Evolutionary conservation across 495 filamentous ascomycete species (phyloP).

Genomic region (Aeminium ludgeri): DNA sequence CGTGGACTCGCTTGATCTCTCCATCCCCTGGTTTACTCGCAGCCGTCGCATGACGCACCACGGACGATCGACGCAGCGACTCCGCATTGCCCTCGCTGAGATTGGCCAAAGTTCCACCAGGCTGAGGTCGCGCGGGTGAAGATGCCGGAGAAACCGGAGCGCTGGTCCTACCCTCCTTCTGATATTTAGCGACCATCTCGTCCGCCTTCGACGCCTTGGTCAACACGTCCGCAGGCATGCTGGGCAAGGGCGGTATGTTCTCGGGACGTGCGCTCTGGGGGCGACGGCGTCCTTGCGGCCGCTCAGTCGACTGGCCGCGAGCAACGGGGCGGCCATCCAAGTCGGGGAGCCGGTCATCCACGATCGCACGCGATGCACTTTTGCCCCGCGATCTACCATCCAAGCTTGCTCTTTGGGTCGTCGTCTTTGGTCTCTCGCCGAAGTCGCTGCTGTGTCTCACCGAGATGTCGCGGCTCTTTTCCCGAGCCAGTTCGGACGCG

Average conservation of each 20-base stretch:
- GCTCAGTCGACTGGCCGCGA: not conserved
- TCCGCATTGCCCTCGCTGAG: no score
- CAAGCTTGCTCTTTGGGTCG: no score
- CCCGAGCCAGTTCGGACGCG: constrained; percentile 24
- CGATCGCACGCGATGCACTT: no score
- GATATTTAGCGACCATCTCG: constrained; percentile 8
- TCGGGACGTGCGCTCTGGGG: constrained; percentile 9
- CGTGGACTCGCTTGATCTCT: no score
- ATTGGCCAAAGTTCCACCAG: no score
- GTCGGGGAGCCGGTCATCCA: constrained; percentile 1
- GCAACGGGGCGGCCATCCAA: not conserved
- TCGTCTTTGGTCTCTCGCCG: not conserved
- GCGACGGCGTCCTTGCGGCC: not conserved
- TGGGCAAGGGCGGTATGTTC: constrained; percentile 15
- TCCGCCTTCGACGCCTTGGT: constrained; percentile 5
- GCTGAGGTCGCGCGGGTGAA: no score
- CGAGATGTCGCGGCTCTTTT: constrained; percentile 24
- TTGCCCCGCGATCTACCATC: no score
- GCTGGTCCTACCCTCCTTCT: no score
- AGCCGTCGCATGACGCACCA: no score
- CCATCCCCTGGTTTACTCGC: no score
- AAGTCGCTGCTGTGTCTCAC: not conserved
- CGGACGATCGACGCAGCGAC: no score
- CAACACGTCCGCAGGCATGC: constrained; percentile 11
- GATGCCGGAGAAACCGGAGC: no score